A percentile compares a stretch with the other conserved stretches of the same genome.
Conservation (phyloP, 2,329 filamentous ascomycete species). For the Ophiocordyceps robertsii region DNA sequence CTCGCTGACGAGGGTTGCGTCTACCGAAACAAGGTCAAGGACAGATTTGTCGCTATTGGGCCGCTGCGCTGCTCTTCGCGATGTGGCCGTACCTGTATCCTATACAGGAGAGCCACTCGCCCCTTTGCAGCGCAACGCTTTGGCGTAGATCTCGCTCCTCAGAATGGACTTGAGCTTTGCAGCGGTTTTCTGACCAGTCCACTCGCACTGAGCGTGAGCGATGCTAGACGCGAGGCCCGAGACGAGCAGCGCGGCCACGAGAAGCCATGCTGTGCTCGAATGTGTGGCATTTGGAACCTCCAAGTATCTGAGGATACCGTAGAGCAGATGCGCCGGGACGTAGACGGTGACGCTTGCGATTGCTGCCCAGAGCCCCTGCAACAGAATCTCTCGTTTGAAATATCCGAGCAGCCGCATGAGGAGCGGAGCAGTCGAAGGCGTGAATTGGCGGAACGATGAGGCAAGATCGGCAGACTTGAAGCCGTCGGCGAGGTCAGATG, state of each 20-base stretch:
- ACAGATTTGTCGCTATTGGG: neutral
- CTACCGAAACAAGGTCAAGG: neutral
- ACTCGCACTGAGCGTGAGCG: slow-evolving; percentile 1
- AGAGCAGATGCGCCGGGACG: neutral
- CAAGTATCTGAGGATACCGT: neutral
- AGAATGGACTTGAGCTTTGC: neutral
- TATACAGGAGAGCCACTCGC: neutral
- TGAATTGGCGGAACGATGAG: neutral
- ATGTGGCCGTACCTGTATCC: no score
- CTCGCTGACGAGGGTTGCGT: neutral
- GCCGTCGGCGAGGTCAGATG: neutral
- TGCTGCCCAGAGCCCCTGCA: neutral
- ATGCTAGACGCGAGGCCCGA: neutral
- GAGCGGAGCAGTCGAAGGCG: neutral
- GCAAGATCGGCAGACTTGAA: neutral
- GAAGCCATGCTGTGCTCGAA: neutral
- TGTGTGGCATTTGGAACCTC: neutral
- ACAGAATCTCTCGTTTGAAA: neutral
- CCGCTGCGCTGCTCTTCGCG: neutral
- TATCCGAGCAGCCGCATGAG: neutral
- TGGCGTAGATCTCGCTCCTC: neutral
- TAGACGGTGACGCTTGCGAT: neutral
- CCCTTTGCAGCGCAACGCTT: neutral
- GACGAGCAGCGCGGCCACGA: neutral
- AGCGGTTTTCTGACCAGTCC: neutral